Conservation (phyloP, 2,329 filamentous ascomycete species). For the Colletotrichum spinosum region DNA sequence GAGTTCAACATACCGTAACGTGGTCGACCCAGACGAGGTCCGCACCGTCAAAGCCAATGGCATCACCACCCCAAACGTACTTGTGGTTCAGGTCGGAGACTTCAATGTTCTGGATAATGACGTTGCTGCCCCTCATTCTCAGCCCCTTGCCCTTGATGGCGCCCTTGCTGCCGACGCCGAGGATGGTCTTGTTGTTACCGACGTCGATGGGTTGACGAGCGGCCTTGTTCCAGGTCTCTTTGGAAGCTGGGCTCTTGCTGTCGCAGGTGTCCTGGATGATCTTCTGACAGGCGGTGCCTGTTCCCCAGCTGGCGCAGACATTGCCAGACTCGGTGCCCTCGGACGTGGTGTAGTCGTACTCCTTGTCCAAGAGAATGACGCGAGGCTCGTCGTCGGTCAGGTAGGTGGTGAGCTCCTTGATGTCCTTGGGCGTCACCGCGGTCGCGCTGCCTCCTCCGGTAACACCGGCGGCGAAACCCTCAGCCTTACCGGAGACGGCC, state of each 20-base stretch:
- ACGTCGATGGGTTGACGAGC: constrained; percentile 29
- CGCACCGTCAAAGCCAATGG: constrained; percentile 26
- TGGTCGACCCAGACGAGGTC: constrained; percentile 36
- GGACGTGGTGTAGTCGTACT: constrained; percentile 43
- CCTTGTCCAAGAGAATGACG: constrained; percentile 43
- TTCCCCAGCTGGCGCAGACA: constrained; percentile 42
- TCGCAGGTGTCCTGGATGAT: constrained; percentile 38
- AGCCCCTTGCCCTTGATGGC: constrained; percentile 34
- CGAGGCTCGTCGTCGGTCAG: constrained; percentile 40
- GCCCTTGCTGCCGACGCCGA: constrained; percentile 29
- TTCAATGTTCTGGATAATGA: constrained; percentile 35
- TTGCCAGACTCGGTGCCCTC: constrained; percentile 42
- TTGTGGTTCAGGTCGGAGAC: constrained; percentile 31
- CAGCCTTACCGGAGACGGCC: constrained; percentile 43
- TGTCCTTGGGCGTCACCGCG: constrained; percentile 54
- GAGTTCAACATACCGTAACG: constrained; percentile 20
- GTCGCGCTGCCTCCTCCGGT: constrained; percentile 64
- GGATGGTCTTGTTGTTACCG: constrained; percentile 28
- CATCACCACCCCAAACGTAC: constrained; percentile 34
- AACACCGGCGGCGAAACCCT: constrained; percentile 51
- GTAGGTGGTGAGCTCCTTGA: constrained; percentile 53
- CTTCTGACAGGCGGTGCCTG: constrained; percentile 37
- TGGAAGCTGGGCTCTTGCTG: constrained; percentile 2
- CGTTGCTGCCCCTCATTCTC: constrained; percentile 26
- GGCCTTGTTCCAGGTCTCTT: constrained; percentile 32